phyloP scores from a whole-genome alignment of 805 yeast species.

The Ogataea methanolica region DNA sequence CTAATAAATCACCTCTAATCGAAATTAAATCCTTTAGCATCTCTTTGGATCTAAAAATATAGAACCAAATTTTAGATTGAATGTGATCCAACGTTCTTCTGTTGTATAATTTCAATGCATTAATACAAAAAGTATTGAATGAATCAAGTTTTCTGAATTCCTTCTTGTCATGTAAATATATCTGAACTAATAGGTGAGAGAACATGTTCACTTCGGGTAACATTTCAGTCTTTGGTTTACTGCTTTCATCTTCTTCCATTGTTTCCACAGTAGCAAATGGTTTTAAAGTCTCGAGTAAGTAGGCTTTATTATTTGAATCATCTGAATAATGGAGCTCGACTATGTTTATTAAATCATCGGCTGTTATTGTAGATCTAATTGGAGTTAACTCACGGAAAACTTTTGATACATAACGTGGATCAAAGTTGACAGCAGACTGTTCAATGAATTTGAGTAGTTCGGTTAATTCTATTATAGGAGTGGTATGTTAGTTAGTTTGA shows the following conservation, averaged over 20 bases:
- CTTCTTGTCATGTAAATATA: conserved; percentile 63
- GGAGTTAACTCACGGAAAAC: conserved; percentile 79
- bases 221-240: conserved; percentile 32
- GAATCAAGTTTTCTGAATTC: conserved; percentile 44
- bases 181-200: conserved; percentile 72
- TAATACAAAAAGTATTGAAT: conserved; percentile 50
- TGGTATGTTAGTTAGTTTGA: conserved; percentile 6
- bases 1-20: conserved; percentile 67
- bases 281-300: conserved; percentile 34
- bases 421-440: conserved; percentile 49
- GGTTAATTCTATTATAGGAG: conserved; percentile 7
- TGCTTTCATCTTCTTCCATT: conserved; percentile 30
- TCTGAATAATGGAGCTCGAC: conserved; percentile 54
- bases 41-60: conserved; percentile 76
- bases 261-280: conserved; percentile 29
- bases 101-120: conserved; percentile 59
- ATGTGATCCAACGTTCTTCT: conserved; percentile 81
- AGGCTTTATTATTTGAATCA: conserved; percentile 36
- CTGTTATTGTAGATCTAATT: conserved; percentile 60
- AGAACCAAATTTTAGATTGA: conserved; percentile 91
- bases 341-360: conserved; percentile 49
- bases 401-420: conserved; percentile 82
- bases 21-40: conserved; percentile 45
- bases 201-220: conserved; percentile 80
- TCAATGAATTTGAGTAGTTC: conserved; percentile 23